phyloP scores from a whole-genome alignment of 768 basidiomycete species.

The Mycena chlorophos region DNA sequence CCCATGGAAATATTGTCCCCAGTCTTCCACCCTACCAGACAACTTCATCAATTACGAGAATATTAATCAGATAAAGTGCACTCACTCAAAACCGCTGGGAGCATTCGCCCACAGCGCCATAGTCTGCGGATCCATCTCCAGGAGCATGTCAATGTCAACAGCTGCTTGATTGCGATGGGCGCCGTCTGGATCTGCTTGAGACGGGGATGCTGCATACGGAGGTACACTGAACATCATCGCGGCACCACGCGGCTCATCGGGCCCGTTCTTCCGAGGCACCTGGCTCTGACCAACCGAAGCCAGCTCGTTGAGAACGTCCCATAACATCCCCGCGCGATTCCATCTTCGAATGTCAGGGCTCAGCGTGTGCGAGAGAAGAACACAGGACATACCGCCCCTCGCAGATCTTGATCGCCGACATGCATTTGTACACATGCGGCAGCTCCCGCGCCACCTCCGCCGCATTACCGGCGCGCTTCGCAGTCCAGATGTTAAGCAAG shows the following conservation, averaged over 20 bases:
- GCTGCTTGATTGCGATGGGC: neutral
- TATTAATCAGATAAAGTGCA: no score
- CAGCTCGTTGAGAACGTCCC: constrained; percentile 27
- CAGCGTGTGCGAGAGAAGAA: neutral
- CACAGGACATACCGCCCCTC: constrained; percentile 38
- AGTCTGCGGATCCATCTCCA: neutral
- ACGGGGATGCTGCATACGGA: no score
- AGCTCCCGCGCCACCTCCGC: no score
- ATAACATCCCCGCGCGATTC: constrained; percentile 40
- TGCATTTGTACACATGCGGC: constrained; percentile 61
- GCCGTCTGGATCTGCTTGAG: no score
- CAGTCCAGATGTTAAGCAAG: constrained; percentile 67
- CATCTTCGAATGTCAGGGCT: constrained; percentile 31
- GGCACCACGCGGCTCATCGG: no score
- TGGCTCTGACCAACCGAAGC: no score
- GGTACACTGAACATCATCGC: no score
- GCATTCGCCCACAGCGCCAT: neutral
- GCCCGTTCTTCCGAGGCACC: no score
- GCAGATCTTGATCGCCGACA: constrained; percentile 45
- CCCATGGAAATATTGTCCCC: no score
- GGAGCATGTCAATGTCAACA: no score
- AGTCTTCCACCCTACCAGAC: no score
- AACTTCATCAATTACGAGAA: no score
- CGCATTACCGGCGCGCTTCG: constrained; percentile 49
- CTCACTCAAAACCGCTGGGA: neutral